These are phyloP conservation scores for Tricholoma matsutake DNA, from an alignment of 768 basidiomycete genomes.

Conservation along the genomic window DNA sequence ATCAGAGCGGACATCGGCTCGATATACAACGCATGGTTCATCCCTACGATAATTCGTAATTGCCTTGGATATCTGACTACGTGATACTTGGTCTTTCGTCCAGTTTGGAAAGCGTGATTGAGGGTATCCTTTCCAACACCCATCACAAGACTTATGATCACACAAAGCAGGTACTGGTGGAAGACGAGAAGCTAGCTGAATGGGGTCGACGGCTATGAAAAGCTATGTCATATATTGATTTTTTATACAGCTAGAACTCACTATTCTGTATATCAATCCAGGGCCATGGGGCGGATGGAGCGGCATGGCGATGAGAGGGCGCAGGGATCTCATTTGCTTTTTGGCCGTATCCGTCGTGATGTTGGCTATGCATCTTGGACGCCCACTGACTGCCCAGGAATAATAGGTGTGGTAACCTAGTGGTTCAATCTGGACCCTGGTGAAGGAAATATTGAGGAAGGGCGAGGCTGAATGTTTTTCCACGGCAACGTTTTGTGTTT, in stretches of 20 bases:
- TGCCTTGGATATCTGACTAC: slow-evolving; percentile 38
- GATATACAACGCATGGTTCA: slow-evolving; percentile 30
- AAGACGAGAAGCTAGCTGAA: slow-evolving; percentile 28
- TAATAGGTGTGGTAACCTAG: too few relatives aligned
- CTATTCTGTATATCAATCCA: slow-evolving; percentile 42
- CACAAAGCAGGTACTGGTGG: slow-evolving; percentile 37
- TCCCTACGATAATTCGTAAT: slow-evolving; percentile 29
- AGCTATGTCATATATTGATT: not conserved
- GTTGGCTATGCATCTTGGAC: too few relatives aligned
- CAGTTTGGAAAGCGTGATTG: slow-evolving; percentile 55
- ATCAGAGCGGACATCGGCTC: slow-evolving; percentile 37
- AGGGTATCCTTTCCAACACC: slow-evolving; percentile 42
- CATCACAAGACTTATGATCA: slow-evolving; percentile 32
- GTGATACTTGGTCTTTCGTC: slow-evolving; percentile 43
- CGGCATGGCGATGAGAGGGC: slow-evolving; percentile 44
- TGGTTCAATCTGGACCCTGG: too few relatives aligned
- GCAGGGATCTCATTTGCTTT: slow-evolving; percentile 22
- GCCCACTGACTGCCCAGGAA: too few relatives aligned
- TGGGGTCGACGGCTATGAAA: slow-evolving; percentile 31
- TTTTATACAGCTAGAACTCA: slow-evolving; percentile 10
- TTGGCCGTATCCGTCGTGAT: not conserved
- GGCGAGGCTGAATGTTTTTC: too few relatives aligned
- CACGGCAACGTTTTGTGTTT: too few relatives aligned
- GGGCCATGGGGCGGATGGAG: slow-evolving; percentile 47
- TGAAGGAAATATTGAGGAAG: too few relatives aligned